Evolutionary conservation across 225 moss, liverwort and hornwort species (phyloP), one percentile per base, ranked within the genome.

Genomic region (Straminergon stramineum): DNA sequence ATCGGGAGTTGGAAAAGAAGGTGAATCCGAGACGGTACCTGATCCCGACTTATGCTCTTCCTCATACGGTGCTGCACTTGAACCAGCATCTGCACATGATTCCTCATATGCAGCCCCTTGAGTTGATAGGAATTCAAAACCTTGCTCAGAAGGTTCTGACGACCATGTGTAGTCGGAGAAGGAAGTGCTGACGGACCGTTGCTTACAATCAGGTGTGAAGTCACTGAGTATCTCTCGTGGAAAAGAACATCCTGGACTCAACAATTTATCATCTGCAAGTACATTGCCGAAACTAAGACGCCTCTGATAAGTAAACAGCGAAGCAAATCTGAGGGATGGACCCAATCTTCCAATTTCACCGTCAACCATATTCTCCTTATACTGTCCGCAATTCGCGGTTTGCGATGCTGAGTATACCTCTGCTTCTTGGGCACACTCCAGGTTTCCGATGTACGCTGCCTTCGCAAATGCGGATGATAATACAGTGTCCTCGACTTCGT

Each of bases 131-230:
- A 56, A 51, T 57, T 92, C 88, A 45, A 80, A 88, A 51, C 75
- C 92, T 39, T 84, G 89, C 21, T 89, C 88, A 60, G 87, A 92
- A 86, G 89, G 89, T 84, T 84, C 91, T 64, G 92, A 90, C 39
- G 91, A 84, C 92, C 91, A 90, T 45, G 91, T 66, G 63, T 92
- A 90, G 63, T 91, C 90, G 6, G 91, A 90, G 75, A 90, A 71
- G 39, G 87, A 85, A 84, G 87, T 76, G 61, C 60, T 88, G 55
- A 86, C 81, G 70, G 88, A 84, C 26, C 17, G 85, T 84, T 81
- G 78, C 55, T 84, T 87, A 28, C 64, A 84, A 80, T 91, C 88
- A 70, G 69, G 69, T 56, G 78, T 80, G 13, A 52, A 61, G 24
- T 84, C 84, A n/a, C 71, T 62, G 37, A 84, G 13, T 31, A 78